A percentile compares a stretch with the other conserved stretches of the same genome.
These are phyloP conservation scores for Talaromyces sp. DNA, from an alignment of 2,329 filamentous ascomycete species.

Conservation along the genomic window DNA sequence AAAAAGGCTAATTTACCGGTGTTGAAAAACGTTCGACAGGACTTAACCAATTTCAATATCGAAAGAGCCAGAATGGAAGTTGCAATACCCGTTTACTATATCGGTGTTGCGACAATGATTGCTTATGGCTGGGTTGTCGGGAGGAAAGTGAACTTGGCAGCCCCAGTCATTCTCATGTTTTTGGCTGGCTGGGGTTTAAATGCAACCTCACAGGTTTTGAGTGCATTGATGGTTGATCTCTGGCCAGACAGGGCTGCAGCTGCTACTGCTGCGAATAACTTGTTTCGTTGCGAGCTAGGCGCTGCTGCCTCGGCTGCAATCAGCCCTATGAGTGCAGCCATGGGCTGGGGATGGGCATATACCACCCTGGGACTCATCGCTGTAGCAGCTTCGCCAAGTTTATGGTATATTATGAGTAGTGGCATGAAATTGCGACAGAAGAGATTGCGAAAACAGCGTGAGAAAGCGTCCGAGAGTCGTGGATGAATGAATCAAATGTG, in stretches of 20 bases:
- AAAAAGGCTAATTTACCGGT: slow-evolving; percentile 25
- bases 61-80: slow-evolving; percentile 38
- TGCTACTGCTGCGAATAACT: slow-evolving; percentile 40
- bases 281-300: slow-evolving; percentile 39
- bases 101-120: slow-evolving; percentile 17
- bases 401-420: background rate
- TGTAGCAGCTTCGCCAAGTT: background rate
- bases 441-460: background rate
- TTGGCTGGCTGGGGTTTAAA: slow-evolving; percentile 33
- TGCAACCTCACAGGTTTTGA: background rate
- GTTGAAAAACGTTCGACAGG: slow-evolving; percentile 27
- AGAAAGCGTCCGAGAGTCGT: background rate
- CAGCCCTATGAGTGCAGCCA: slow-evolving; percentile 32
- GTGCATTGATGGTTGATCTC: slow-evolving; percentile 2
- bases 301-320: slow-evolving; percentile 39
- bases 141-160: slow-evolving; percentile 25
- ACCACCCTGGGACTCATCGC: background rate
- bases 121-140: slow-evolving; percentile 40
- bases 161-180: slow-evolving; percentile 33
- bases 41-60: slow-evolving; percentile 37
- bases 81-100: slow-evolving; percentile 23
- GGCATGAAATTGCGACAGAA: background rate
- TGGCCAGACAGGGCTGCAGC: slow-evolving; percentile 32
- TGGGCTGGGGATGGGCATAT: slow-evolving; percentile 22
- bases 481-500: background rate